Evolutionary conservation across 495 filamentous ascomycete genomes (phyloP).

Genomic region (Penicillium antarcticum): DNA sequence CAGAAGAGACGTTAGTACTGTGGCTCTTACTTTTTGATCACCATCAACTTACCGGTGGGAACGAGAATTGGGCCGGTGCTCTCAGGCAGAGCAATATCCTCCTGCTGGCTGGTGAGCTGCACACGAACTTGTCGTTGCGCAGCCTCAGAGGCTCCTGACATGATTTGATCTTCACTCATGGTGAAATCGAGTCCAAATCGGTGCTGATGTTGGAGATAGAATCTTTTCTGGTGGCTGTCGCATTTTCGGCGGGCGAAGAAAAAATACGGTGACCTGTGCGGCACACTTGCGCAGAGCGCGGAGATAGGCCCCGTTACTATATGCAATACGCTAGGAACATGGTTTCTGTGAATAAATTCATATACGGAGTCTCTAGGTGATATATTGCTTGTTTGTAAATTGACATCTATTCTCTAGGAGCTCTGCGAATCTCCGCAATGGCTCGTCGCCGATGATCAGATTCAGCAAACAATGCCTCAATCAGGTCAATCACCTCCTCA

Average conservation of each 20-base stretch:
- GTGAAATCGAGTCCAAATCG: conserved; percentile 13
- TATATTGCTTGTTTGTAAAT: background rate
- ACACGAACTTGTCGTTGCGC: conserved; percentile 56
- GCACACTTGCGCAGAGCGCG: conserved; percentile 43
- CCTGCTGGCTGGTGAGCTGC: conserved; percentile 55
- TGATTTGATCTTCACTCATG: conserved; percentile 31
- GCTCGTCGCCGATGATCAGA: conserved; percentile 72
- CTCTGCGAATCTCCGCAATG: conserved; percentile 69
- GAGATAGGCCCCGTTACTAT: conserved; percentile 26
- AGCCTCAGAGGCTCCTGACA: conserved; percentile 24
- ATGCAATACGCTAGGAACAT: background rate
- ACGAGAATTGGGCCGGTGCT: conserved; percentile 61
- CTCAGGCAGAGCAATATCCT: conserved; percentile 59
- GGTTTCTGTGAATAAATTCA: background rate
- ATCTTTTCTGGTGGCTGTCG: conserved; percentile 25
- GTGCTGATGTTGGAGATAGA: conserved; percentile 7
- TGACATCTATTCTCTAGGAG: conserved; percentile 17
- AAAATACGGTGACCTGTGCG: conserved; percentile 47
- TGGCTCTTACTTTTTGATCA: background rate
- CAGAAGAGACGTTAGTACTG: conserved; percentile 10
- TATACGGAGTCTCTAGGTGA: background rate
- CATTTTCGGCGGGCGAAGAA: conserved; percentile 34
- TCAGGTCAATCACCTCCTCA: conserved; percentile 84
- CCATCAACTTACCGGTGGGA: conserved; percentile 53
- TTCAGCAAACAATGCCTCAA: conserved; percentile 87